Evolutionary conservation across 1,284 basidiomycete genomes (phyloP), one percentile per base, ranked within the genome.

Genomic region (Leucoagaricus sp.): DNA sequence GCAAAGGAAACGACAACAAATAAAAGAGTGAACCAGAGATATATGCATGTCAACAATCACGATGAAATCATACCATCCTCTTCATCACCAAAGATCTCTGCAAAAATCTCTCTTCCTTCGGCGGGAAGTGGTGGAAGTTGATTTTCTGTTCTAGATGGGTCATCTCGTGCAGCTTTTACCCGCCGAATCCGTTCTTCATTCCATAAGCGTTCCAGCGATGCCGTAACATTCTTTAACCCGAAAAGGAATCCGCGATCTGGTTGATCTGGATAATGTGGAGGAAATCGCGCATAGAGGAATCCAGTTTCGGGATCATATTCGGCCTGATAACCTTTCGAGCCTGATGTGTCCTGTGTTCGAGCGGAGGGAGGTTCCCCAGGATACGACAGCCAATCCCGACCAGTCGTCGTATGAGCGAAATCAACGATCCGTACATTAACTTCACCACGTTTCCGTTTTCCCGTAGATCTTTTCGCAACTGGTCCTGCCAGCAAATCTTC

Each of bases 361-460:
- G 62, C 62, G 21, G 69, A 67, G 51, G 74, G 75, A 26, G 70
- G 66, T 21, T 75, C 71, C 3, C 79, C 70, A 2, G 86, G 81
- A 64, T 80, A 81, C 15, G 87, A 84, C 53, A 91, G 71, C 82
- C 94, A 98, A 72, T 99, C 97, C 45, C 83, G 81, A 6, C 96
- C 96, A 0, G 96, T 98, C 7, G 96, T 98, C 58, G 96, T 98
- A 71, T 98, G 96, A 6, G 96, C 97, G 75, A 99, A 99, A 73
- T 99, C 96, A 58, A 99, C 97, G 56, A 99, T 87, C 26, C 96
- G 92, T 61, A 99, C 92, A 66, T 93, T 94, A 58, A 99, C 85
- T 72, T 97, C 94, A 40, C 97, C 97, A 21, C 93, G 86, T 67
- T 87, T 87, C 47, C 84, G 81, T 56, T 81, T 82, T 21, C 79